Percentiles rank a stretch among this genome's conserved stretches.
These are phyloP conservation scores for Pichia californica DNA, from an alignment of 805 yeast genomes.

Conservation along the genomic window DNA sequence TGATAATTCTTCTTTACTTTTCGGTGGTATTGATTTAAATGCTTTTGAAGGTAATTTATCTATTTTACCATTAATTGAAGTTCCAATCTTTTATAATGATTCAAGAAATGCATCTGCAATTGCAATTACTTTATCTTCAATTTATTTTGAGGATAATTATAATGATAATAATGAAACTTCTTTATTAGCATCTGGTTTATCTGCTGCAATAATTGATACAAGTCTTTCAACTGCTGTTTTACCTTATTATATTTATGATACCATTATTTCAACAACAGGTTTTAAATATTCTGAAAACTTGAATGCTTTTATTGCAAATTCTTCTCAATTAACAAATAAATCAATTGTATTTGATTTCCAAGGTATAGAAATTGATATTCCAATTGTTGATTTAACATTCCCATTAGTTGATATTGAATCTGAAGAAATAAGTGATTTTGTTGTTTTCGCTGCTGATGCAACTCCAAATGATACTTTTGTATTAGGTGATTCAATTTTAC, in stretches of 20 bases:
- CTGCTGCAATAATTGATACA: conserved; percentile 42
- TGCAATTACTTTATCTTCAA: conserved; percentile 38
- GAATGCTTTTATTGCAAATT: conserved; percentile 41
- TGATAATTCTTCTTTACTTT: conserved; percentile 34
- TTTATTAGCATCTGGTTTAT: conserved; percentile 16
- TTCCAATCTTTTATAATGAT: conserved; percentile 15
- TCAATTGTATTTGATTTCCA: conserved; percentile 43
- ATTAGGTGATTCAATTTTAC: conserved; percentile 50
- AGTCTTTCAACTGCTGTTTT: conserved; percentile 45
- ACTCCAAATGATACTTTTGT: conserved; percentile 27
- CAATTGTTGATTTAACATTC: conserved; percentile 26
- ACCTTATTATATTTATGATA: conserved; percentile 29
- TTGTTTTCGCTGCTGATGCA: conserved; percentile 35
- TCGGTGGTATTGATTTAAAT: conserved; percentile 61
- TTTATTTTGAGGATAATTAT: conserved; percentile 24
- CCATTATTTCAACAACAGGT: conserved; percentile 27
- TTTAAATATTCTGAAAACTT: conserved; percentile 34
- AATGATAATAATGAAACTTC: conserved; percentile 6
- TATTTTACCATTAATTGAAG: conserved; percentile 14
- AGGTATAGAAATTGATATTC: conserved; percentile 45
- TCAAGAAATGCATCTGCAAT: conserved; percentile 36
- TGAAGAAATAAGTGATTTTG: conserved; percentile 20
- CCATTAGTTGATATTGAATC: conserved; percentile 4
- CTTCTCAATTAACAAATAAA: conserved; percentile 25
- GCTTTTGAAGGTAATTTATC: conserved; percentile 41